phyloP scores from a whole-genome alignment of 2,329 filamentous ascomycete species.

The Fusarium anthophilum region DNA sequence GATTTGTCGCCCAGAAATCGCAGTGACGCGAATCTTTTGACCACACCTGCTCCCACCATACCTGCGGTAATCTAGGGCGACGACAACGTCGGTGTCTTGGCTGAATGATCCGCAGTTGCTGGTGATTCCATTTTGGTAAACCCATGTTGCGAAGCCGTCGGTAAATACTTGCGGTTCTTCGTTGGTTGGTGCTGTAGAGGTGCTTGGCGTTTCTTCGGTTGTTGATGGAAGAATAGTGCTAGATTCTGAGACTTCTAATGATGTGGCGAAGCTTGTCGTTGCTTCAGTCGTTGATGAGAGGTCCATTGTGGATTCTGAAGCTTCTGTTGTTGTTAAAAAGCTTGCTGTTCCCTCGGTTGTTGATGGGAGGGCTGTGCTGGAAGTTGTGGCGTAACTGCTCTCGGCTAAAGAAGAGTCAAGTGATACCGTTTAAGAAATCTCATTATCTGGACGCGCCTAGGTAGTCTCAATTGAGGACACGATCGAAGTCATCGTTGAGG shows the following conservation, averaged over 20 bases:
- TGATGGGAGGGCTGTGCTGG: too few species aligned
- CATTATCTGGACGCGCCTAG: fast-evolving
- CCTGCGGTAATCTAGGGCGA: background rate
- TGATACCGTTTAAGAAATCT: fast-evolving
- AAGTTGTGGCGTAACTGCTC: too few species aligned
- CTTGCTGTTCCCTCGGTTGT: too few species aligned
- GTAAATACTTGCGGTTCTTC: background rate
- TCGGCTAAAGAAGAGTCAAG: too few species aligned
- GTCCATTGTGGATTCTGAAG: too few species aligned
- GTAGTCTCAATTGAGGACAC: background rate
- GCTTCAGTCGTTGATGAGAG: too few species aligned
- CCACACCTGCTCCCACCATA: background rate
- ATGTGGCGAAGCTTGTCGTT: too few species aligned
- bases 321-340: too few species aligned
- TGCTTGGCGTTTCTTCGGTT: background rate
- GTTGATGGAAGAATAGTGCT: background rate
- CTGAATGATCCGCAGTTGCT: background rate
- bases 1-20: background rate
- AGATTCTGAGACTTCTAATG: fast-evolving
- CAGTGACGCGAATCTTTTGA: background rate
- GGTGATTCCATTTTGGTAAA: fast-evolving
- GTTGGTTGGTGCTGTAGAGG: background rate
- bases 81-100: background rate
- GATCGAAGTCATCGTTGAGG: background rate
- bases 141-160: background rate